phyloP scores from a whole-genome alignment of 2,329 filamentous ascomycete genomes.

The Sphaceloma murrayae region DNA sequence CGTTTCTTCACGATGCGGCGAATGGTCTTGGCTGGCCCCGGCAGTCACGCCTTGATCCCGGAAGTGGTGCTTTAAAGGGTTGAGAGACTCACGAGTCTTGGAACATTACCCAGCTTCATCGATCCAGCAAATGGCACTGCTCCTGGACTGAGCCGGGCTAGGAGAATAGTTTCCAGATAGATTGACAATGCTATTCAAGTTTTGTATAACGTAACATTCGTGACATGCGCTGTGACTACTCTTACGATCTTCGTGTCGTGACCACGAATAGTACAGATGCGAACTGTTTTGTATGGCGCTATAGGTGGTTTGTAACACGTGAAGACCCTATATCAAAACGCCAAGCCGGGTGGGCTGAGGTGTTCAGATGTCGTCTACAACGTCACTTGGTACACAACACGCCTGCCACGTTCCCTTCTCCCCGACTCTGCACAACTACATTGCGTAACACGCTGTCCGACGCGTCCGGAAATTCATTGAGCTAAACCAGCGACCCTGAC shows the following conservation, averaged over 20 bases:
- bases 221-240: neutral
- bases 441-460: too few relatives aligned
- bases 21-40: neutral
- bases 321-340: constrained; percentile 6
- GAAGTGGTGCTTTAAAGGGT: constrained; percentile 5
- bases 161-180: constrained; percentile 8
- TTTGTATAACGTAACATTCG: neutral
- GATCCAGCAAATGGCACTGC: neutral
- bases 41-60: constrained; percentile 11
- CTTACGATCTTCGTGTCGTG: too few relatives aligned
- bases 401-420: neutral
- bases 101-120: constrained; percentile 12
- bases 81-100: too few relatives aligned
- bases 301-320: too few relatives aligned
- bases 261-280: too few relatives aligned
- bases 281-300: too few relatives aligned
- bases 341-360: constrained; percentile 13
- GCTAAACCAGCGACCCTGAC: too few relatives aligned
- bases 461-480: too few relatives aligned
- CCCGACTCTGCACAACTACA: too few relatives aligned
- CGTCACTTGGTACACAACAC: neutral
- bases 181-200: constrained; percentile 10
- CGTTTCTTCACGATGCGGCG: neutral
- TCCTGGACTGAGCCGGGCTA: constrained; percentile 11
- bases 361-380: neutral